Conservation (phyloP, 2,329 filamentous ascomycete genomes). For the Aspergillus alliaceus region DNA sequence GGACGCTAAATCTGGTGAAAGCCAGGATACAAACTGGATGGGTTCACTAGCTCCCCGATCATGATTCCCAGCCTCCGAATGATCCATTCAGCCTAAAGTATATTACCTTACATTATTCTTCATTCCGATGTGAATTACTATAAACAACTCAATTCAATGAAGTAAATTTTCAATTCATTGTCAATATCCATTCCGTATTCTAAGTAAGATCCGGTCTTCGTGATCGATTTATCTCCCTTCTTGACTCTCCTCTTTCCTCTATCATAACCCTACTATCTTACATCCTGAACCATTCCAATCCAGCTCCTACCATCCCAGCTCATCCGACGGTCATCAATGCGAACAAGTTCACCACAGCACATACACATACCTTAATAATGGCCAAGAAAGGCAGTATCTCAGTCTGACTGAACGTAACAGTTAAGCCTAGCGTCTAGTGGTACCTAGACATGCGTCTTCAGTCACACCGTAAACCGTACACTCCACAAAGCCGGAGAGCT, state of each 20-base stretch:
- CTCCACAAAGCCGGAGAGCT: too few species aligned
- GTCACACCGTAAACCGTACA: too few species aligned
- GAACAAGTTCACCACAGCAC: too few species aligned
- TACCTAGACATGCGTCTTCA: too few species aligned
- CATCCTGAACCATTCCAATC: not conserved
- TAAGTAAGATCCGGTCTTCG: not conserved
- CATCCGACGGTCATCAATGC: too few species aligned
- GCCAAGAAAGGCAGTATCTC: too few species aligned
- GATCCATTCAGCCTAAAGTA: not conserved
- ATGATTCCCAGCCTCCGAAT: not conserved
- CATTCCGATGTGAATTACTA: not conserved
- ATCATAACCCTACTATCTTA: not conserved
- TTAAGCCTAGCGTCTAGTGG: too few species aligned
- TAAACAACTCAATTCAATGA: not conserved
- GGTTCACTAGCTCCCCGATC: constrained; percentile 29
- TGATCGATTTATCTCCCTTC: not conserved
- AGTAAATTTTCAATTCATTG: not conserved
- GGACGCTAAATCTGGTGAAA: not conserved
- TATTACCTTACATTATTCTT: not conserved
- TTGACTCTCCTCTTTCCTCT: not conserved
- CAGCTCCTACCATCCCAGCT: too few species aligned
- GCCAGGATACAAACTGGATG: constrained; percentile 33
- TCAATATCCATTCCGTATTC: not conserved
- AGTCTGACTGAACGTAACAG: too few species aligned
- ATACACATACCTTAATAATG: too few species aligned